phyloP scores from a whole-genome alignment of 306 rosid species.

The Fragaria iinumae region DNA sequence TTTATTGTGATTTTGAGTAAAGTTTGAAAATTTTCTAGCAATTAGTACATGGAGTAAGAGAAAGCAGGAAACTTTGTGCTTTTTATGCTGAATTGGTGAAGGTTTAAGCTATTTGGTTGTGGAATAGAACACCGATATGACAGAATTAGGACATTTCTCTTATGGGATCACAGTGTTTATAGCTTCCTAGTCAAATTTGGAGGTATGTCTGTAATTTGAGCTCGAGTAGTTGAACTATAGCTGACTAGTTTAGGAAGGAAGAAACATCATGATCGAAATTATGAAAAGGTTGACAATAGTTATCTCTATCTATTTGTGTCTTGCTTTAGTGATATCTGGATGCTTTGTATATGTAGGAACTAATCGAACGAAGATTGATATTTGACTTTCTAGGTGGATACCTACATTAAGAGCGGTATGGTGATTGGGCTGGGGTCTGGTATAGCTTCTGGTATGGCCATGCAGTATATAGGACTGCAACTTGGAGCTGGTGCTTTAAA shows the following conservation, averaged over 20 bases:
- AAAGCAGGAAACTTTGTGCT: not conserved
- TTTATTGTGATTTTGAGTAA: not conserved
- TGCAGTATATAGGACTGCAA: constrained; percentile 79
- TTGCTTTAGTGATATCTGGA: not conserved
- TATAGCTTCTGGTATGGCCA: constrained; percentile 76
- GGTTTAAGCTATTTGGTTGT: not conserved
- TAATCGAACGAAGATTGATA: constrained; percentile 8
- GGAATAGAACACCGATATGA: not conserved
- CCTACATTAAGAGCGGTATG: constrained; percentile 75
- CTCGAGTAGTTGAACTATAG: not conserved
- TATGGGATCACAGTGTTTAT: not conserved
- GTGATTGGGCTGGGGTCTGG: constrained; percentile 84
- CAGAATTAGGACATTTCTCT: not conserved
- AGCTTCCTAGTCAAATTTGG: not conserved
- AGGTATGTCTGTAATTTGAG: not conserved
- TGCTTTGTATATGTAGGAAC: constrained; percentile 2
- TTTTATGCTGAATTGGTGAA: not conserved
- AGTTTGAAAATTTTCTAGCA: not conserved
- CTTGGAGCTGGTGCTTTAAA: constrained; percentile 70
- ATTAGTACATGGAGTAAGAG: not conserved
- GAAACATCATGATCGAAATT: not conserved
- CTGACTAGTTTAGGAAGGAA: not conserved
- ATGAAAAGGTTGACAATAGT: not conserved
- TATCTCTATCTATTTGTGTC: not conserved
- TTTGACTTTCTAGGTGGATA: constrained; percentile 64